Evolutionary conservation across 2,329 filamentous ascomycete species (phyloP).

Genomic region (Penicillium sp.): DNA sequence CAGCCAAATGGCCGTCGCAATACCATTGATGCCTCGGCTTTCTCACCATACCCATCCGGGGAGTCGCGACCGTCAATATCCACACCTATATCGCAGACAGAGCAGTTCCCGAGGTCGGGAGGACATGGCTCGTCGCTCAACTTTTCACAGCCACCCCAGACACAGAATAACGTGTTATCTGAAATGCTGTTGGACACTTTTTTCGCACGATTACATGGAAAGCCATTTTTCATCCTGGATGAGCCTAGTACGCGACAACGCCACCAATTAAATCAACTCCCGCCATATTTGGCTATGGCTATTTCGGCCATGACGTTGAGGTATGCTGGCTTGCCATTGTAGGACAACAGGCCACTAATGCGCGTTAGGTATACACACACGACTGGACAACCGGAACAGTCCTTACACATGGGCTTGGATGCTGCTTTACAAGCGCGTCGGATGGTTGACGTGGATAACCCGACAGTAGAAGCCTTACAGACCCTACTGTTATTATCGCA

Average conservation of each 20-base stretch:
- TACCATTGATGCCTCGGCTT: constrained; percentile 18
- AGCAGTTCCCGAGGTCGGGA: constrained; percentile 13
- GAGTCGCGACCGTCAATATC: constrained; percentile 15
- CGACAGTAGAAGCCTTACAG: constrained; percentile 75
- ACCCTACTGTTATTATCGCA: constrained; percentile 72
- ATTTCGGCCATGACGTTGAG: constrained; percentile 61
- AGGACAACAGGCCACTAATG: constrained; percentile 20
- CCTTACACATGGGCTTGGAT: constrained; percentile 68
- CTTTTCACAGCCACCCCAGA: constrained; percentile 14
- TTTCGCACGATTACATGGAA: constrained; percentile 76
- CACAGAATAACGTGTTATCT: constrained; percentile 46
- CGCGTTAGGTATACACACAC: constrained; percentile 68
- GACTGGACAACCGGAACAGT: constrained; percentile 65
- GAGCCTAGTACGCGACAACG: constrained; percentile 72
- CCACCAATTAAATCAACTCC: constrained; percentile 67
- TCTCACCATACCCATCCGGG: constrained; percentile 15
- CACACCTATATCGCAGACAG: constrained; percentile 16
- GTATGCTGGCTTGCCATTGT: constrained; percentile 41
- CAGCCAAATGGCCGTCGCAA: constrained; percentile 17
- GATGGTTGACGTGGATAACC: constrained; percentile 76
- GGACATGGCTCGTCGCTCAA: constrained; percentile 14
- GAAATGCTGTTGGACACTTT: constrained; percentile 74
- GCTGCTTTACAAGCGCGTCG: constrained; percentile 69
- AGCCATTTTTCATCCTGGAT: constrained; percentile 79
- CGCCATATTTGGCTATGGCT: constrained; percentile 51